A percentile compares a stretch with the other conserved stretches of the same genome.
phyloP scores from a whole-genome alignment of 1,139 yeast genomes.

The Lodderomyces pseudojiufengensis region DNA sequence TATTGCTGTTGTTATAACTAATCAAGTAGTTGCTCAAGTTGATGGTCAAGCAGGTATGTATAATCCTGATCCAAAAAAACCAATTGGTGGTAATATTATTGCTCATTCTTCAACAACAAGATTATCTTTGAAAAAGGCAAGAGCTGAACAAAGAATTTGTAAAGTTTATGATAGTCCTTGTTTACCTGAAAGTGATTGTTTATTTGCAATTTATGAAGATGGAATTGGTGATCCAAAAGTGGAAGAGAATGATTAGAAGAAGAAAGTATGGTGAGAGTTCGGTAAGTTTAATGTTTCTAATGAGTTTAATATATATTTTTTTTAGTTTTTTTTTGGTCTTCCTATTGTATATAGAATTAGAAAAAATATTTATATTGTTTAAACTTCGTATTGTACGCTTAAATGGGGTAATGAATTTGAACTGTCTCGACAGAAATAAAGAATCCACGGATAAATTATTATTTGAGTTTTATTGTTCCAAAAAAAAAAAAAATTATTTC shows the following conservation, averaged over 20 bases:
- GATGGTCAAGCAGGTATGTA: slow-evolving; percentile 83
- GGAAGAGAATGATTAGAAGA: slow-evolving; percentile 51
- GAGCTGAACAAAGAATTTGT: slow-evolving; percentile 89
- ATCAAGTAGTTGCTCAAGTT: slow-evolving; percentile 97
- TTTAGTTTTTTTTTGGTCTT: too few relatives aligned
- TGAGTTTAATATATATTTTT: too few relatives aligned
- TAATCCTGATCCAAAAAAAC: slow-evolving; percentile 98
- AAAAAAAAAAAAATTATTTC: too few relatives aligned
- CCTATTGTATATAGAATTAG: too few relatives aligned
- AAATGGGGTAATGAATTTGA: too few relatives aligned
- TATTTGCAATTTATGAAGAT: slow-evolving; percentile 93
- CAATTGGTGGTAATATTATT: slow-evolving; percentile 97
- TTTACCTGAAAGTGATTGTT: slow-evolving; percentile 90
- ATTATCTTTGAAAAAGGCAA: slow-evolving; percentile 82
- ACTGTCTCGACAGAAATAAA: too few relatives aligned
- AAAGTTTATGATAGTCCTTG: slow-evolving; percentile 95
- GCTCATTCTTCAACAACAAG: slow-evolving; percentile 97
- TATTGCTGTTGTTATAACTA: slow-evolving; percentile 95
- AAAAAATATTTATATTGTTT: too few relatives aligned
- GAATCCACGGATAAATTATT: too few relatives aligned
- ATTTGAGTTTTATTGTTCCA: too few relatives aligned
- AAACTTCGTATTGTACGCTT: too few relatives aligned
- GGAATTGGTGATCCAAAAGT: slow-evolving; percentile 95
- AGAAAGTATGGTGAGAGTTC: too few relatives aligned
- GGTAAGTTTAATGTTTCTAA: too few relatives aligned